Percentiles rank a stretch among this genome's conserved stretches.
Evolutionary conservation across 2,329 filamentous ascomycete genomes (phyloP).

Genomic region (Colletotrichum lentis): DNA sequence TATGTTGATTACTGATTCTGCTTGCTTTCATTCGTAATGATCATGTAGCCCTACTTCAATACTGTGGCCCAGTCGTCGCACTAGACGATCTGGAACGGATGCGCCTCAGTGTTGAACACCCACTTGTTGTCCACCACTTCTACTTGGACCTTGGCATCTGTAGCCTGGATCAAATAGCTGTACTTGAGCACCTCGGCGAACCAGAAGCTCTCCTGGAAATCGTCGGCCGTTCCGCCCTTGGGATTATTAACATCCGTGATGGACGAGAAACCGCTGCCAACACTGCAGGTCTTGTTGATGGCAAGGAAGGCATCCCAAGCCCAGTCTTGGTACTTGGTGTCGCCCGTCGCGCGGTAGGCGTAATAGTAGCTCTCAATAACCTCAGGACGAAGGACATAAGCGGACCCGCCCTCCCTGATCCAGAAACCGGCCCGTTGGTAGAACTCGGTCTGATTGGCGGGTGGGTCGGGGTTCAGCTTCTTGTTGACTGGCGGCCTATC

Average conservation of each 20-base stretch:
- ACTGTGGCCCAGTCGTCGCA: neutral
- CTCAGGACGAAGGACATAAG: slow-evolving; percentile 79
- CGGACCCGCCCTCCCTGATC: slow-evolving; percentile 57
- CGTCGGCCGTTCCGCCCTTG: slow-evolving; percentile 66
- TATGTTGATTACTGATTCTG: slow-evolving; percentile 13
- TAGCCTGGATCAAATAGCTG: slow-evolving; percentile 73
- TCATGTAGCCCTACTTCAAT: neutral
- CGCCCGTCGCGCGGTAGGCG: slow-evolving; percentile 80
- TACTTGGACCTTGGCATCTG: slow-evolving; percentile 64
- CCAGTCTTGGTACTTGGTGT: slow-evolving; percentile 81
- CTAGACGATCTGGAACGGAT: slow-evolving; percentile 48
- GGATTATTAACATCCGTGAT: slow-evolving; percentile 71
- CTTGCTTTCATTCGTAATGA: neutral
- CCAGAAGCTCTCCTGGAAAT: slow-evolving; percentile 88
- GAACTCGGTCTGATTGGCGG: slow-evolving; percentile 62
- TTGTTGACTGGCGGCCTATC: slow-evolving; percentile 47
- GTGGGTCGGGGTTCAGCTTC: slow-evolving; percentile 53
- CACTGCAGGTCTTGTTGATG: slow-evolving; percentile 70
- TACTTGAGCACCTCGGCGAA: slow-evolving; percentile 92
- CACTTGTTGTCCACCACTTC: slow-evolving; percentile 58
- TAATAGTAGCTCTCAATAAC: slow-evolving; percentile 89
- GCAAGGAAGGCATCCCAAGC: slow-evolving; percentile 79
- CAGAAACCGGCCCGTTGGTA: slow-evolving; percentile 77
- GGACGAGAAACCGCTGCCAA: slow-evolving; percentile 72
- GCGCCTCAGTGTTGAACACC: slow-evolving; percentile 61